A percentile compares a stretch with the other conserved stretches of the same genome.
phyloP scores from a whole-genome alignment of 176 grass and related monocot species.

The Typha latifolia region DNA sequence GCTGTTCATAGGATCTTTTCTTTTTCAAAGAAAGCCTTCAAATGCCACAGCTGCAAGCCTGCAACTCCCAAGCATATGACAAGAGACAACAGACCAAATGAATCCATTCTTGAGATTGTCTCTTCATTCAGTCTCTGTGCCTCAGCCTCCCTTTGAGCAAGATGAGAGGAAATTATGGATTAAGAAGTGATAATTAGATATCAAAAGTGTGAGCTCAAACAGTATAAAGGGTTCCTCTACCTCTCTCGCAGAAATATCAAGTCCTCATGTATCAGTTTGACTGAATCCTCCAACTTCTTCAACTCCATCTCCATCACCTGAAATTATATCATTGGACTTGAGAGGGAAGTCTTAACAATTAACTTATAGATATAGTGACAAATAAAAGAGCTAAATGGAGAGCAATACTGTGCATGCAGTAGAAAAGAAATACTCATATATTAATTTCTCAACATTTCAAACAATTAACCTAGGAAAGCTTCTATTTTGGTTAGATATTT shows the following conservation, averaged over 20 bases:
- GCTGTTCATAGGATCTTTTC: conserved; percentile 26
- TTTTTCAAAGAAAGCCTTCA: conserved; percentile 45
- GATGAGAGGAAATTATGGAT: not conserved
- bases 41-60: conserved; percentile 41
- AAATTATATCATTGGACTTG: not conserved
- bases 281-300: conserved; percentile 39
- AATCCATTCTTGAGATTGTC: conserved; percentile 30
- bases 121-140: conserved; percentile 35
- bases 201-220: not conserved
- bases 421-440: too few species aligned
- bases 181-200: not conserved
- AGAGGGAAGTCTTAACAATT: not conserved
- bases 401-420: too few species aligned
- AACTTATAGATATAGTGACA: not conserved
- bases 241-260: conserved; percentile 40
- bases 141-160: conserved; percentile 30
- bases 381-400: not conserved
- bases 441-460: too few species aligned
- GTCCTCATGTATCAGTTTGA: conserved; percentile 45
- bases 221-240: not conserved
- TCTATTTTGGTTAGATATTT: too few species aligned
- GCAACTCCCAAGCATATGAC: conserved; percentile 40
- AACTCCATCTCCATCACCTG: conserved; percentile 37
- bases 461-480: too few species aligned
- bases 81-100: conserved; percentile 35